Conservation (phyloP, 1,284 basidiomycete species). For the Cryptococcus jaspeensis region DNA sequence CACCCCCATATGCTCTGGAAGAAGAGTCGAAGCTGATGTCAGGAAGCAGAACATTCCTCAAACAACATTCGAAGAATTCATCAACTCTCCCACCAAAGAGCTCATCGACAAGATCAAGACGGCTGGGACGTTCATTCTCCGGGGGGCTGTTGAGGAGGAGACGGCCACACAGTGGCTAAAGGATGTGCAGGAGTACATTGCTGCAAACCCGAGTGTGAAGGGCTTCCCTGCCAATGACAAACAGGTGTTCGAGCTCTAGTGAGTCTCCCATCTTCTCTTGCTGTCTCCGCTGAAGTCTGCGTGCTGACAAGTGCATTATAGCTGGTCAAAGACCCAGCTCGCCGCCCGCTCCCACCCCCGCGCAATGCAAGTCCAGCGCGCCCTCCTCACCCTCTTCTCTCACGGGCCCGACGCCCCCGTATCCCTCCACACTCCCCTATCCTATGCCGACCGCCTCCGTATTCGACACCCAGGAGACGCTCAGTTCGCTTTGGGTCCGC, state of each 20-base stretch:
- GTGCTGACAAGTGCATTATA: conserved; percentile 4
- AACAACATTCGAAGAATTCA: conserved; percentile 57
- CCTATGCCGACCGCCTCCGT: conserved; percentile 72
- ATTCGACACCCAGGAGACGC: conserved; percentile 71
- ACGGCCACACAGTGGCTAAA: conserved; percentile 63
- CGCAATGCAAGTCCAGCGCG: conserved; percentile 58
- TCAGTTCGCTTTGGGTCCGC: conserved; percentile 68
- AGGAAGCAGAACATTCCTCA: conserved; percentile 59
- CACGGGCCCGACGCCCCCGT: conserved; percentile 51
- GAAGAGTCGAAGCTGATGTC: not conserved
- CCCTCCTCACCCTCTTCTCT: conserved; percentile 64
- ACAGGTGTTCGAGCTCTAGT: conserved; percentile 70
- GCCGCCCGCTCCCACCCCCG: conserved; percentile 72
- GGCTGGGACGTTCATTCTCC: conserved; percentile 63
- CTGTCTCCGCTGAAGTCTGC: not conserved
- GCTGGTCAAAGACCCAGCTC: conserved; percentile 61
- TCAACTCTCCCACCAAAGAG: conserved; percentile 50
- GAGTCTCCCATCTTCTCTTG: conserved; percentile 4
- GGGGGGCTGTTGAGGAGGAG: conserved; percentile 60
- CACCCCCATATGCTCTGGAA: not conserved
- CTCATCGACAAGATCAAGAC: conserved; percentile 57
- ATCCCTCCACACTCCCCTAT: conserved; percentile 61
- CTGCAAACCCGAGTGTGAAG: conserved; percentile 55
- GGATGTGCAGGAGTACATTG: conserved; percentile 60
- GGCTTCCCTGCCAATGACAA: conserved; percentile 67